These are phyloP conservation scores for Carnegiea gigantea DNA, from an alignment of 179 eudicot genomes.

Conservation along the genomic window DNA sequence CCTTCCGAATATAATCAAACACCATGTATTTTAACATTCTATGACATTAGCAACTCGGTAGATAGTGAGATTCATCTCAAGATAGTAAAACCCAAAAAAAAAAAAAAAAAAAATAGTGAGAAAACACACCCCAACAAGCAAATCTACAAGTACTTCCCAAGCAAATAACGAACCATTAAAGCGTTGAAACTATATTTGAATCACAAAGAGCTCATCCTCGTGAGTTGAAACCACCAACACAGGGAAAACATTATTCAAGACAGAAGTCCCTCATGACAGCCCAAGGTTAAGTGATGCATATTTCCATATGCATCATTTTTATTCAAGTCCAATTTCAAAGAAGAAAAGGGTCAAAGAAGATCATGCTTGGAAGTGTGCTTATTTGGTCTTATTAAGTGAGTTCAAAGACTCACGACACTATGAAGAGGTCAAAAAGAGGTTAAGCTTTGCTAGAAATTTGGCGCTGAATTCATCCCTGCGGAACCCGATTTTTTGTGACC, in stretches of 20 bases:
- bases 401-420: too few relatives aligned
- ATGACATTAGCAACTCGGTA: neutral
- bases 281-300: too few relatives aligned
- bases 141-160: neutral
- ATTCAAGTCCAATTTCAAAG: too few relatives aligned
- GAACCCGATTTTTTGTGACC: too few relatives aligned
- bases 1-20: neutral
- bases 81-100: too few relatives aligned
- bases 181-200: neutral
- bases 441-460: too few relatives aligned
- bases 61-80: neutral
- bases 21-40: neutral
- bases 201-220: neutral
- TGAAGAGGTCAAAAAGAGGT: too few relatives aligned
- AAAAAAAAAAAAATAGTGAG: neutral
- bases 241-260: neutral
- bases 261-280: neutral
- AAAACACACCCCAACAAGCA: neutral
- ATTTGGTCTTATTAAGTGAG: too few relatives aligned
- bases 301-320: too few relatives aligned
- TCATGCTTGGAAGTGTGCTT: too few relatives aligned
- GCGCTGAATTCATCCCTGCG: too few relatives aligned
- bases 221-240: neutral
- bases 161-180: neutral
- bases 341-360: too few relatives aligned